Evolutionary conservation across 495 filamentous ascomycete species (phyloP), one percentile per base, ranked within the genome.

Genomic region (Penicillium herquei): DNA sequence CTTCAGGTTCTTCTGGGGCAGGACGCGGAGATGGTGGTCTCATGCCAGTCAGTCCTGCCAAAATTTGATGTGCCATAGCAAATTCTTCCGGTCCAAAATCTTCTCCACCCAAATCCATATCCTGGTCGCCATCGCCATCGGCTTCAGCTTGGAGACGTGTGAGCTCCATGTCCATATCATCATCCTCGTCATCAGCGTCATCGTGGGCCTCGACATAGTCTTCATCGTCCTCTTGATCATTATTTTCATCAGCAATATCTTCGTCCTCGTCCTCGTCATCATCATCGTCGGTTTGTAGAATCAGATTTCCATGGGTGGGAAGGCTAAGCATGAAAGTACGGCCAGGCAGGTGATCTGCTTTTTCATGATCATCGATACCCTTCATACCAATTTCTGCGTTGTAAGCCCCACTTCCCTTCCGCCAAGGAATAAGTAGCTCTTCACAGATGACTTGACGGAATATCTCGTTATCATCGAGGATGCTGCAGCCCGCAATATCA

Each of bases 401-500:
- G 16, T 79, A 86, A n/a, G 86, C 94, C 32, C 80, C 81, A 64
- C 94, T 97, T 0, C 95, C 94, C 57, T 82, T 84, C 35, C 86
- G 81, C 94, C 94, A 98, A 6, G 85, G 78, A 59, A 82, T 86
- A 18, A 98, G 83, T 63, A 98, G 78, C 71, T 98, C 92, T 66
- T 97, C 88, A 62, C 94, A 98, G 39, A 98, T 83, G 1, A 85
- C 78, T 39, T 84, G 85, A 39, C 91, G 82, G 52, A 98, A 78
- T 35, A 96, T 86, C 54, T 92, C 79, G 53, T 85, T 81, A 65
- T 98, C 90, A 13, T 80, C 75, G 11, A 92, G 90, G 45, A 93
- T 86, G 62, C 85, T 90, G 69, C 93, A 96, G 17, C 92, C 92
- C 4, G 92, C 79, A 65, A 98, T 95, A 72, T 98, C 95, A 18